Percentiles rank a stretch among this genome's conserved stretches.
Evolutionary conservation across 2,329 filamentous ascomycete species (phyloP).

Genomic region (Colletotrichum melonis): DNA sequence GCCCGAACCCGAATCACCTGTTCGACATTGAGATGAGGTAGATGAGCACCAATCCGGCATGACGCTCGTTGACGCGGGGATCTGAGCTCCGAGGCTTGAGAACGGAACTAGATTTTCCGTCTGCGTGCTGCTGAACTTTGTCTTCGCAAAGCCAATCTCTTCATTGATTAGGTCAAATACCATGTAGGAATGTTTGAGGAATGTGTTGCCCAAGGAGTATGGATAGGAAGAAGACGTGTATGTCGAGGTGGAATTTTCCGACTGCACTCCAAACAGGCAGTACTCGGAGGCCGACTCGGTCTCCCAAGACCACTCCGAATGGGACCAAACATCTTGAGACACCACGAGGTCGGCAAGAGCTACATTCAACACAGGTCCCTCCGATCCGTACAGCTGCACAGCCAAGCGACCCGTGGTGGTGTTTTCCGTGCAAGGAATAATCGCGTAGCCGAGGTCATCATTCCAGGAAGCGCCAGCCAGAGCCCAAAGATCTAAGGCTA

Average conservation of each 20-base stretch:
- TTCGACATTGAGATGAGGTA: not conserved
- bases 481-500: slow-evolving; percentile 42
- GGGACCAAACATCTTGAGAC: slow-evolving; percentile 21
- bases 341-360: slow-evolving; percentile 44
- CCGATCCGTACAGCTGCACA: slow-evolving; percentile 41
- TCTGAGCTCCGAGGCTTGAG: slow-evolving; percentile 38
- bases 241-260: slow-evolving; percentile 23
- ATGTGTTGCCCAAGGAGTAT: slow-evolving; percentile 39
- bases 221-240: slow-evolving; percentile 1
- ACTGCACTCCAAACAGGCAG: slow-evolving; percentile 47
- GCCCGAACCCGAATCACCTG: not conserved
- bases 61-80: slow-evolving; percentile 40
- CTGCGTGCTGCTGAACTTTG: slow-evolving; percentile 38
- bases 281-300: not conserved
- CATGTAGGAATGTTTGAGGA: slow-evolving; percentile 46
- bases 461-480: slow-evolving; percentile 43
- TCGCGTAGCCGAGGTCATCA: not conserved
- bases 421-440: slow-evolving; percentile 42
- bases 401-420: slow-evolving; percentile 38
- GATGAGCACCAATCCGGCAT: not conserved
- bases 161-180: slow-evolving; percentile 47
- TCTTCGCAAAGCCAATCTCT: slow-evolving; percentile 46
- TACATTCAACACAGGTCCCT: slow-evolving; percentile 42
- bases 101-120: slow-evolving; percentile 42
- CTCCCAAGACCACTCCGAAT: not conserved